phyloP scores from a whole-genome alignment of 208 protist species.

The Spongospora subterranea region DNA sequence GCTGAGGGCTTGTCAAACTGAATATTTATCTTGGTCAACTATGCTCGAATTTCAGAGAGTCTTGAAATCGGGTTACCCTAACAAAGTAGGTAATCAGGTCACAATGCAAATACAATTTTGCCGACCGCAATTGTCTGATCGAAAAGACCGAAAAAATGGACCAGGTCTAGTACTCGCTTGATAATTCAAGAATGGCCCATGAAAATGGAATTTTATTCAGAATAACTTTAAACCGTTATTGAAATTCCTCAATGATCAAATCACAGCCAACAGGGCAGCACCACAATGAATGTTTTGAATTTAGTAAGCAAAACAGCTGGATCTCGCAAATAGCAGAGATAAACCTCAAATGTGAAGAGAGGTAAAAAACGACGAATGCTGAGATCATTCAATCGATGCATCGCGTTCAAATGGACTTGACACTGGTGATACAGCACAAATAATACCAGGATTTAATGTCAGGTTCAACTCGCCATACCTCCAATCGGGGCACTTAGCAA shows the following conservation, averaged over 20 bases:
- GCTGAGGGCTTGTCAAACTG: neutral
- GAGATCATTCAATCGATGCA: neutral
- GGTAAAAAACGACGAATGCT: neutral
- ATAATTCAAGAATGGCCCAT: neutral
- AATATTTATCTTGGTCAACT: neutral
- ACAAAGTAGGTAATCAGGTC: neutral
- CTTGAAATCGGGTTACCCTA: neutral
- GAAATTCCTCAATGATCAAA: neutral
- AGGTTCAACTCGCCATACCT: too few relatives aligned
- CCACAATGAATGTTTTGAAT: neutral
- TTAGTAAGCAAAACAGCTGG: neutral
- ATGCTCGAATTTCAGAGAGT: neutral
- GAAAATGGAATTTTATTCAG: constrained; percentile 38
- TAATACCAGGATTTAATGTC: too few relatives aligned
- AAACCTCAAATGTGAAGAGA: neutral
- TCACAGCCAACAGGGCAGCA: neutral
- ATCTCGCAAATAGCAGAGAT: neutral
- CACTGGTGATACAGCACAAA: neutral
- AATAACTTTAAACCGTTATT: constrained; percentile 21
- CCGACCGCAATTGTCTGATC: neutral
- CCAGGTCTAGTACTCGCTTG: neutral
- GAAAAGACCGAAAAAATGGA: neutral
- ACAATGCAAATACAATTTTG: neutral
- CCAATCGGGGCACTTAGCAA: too few relatives aligned
- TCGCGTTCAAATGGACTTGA: neutral